Evolutionary conservation across 2,329 filamentous ascomycete species (phyloP), one percentile per base, ranked within the genome.

Genomic region (Diplodia mutila): DNA sequence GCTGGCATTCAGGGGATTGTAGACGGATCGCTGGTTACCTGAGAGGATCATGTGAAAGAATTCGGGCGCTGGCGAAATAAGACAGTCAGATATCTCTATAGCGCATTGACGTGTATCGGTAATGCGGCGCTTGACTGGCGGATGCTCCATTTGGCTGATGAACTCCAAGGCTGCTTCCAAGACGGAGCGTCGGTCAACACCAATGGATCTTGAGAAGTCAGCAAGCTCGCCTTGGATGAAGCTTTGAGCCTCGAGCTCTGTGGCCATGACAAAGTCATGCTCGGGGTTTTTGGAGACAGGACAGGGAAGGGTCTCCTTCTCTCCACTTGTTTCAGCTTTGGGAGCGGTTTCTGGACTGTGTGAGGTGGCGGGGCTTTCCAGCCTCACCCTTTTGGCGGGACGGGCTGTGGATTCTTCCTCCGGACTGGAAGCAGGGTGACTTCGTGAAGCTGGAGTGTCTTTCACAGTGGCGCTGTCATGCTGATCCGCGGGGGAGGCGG

Each of bases 151-250:
- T 48, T 67, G 29, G n/a, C 48, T n/a, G 46, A 67, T 59, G 25
- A 67, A 67, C 1, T 52, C 53, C 55, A 67, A 34, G 2, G 65
- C 65, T 1, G 65, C 21, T 25, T 67, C 55, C 12, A 67, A 49
- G 18, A 67, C 65, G 14, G 65, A 57, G 16, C 55, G 46, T 29
- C 49, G 61, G 27, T 67, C 65, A 14, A 32, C 16, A 6, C 34
- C 49, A 14, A 67, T 53, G 25, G 39, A 52, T 49, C 32, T 53
- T n/a, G 34, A 61, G 1, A 46, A 16, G 12, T 61, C 65, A 29
- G 54, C 65, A 29, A 67, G 54, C 25, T 61, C 65, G 4, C 65
- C 65, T 18, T 61, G 65, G 34, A 67, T 67, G 34, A 67, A 67
- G 2, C 21, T 61, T 23, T 59, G 53, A 16, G 65, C 65, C 9